A percentile compares a stretch with the other conserved stretches of the same genome.
These are phyloP conservation scores for Elaeis oleifera DNA, from an alignment of 202 grass and related monocot species.

Conservation along the genomic window DNA sequence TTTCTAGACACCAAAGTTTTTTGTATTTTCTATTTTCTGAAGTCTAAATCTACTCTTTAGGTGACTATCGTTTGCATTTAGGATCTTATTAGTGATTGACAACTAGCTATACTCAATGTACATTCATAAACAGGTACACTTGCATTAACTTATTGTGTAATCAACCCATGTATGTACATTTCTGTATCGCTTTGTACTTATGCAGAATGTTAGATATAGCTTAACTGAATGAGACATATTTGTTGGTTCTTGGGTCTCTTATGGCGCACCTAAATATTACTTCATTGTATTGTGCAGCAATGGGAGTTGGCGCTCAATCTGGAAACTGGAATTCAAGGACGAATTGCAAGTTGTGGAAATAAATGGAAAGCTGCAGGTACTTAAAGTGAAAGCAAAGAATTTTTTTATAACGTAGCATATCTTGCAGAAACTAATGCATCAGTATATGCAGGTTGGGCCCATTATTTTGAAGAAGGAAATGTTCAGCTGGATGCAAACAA, in stretches of 20 bases:
- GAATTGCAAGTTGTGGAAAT: slow-evolving; percentile 57
- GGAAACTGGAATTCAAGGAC: slow-evolving; percentile 79
- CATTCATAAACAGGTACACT: too few species aligned
- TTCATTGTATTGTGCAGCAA: slow-evolving; percentile 43
- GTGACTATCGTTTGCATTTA: not conserved
- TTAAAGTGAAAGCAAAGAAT: too few species aligned
- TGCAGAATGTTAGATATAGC: slow-evolving; percentile 19
- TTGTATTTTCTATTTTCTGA: not conserved
- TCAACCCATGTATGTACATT: too few species aligned
- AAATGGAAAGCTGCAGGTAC: slow-evolving; percentile 94
- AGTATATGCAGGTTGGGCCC: slow-evolving; percentile 59
- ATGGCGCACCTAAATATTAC: too few species aligned
- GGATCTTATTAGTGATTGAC: too few species aligned
- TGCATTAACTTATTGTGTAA: too few species aligned
- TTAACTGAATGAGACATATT: not conserved
- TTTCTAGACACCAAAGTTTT: too few species aligned
- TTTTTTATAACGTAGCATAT: not conserved
- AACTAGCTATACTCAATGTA: too few species aligned
- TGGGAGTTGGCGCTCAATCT: slow-evolving; percentile 76
- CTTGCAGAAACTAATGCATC: not conserved
- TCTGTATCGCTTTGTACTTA: too few species aligned
- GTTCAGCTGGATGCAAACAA: slow-evolving; percentile 86
- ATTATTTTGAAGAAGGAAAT: slow-evolving; percentile 99
- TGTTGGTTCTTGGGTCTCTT: not conserved
- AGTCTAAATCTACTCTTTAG: not conserved